These are phyloP conservation scores for Effrenium voratum DNA, from an alignment of 73 alveolate species.

Conservation along the genomic window DNA sequence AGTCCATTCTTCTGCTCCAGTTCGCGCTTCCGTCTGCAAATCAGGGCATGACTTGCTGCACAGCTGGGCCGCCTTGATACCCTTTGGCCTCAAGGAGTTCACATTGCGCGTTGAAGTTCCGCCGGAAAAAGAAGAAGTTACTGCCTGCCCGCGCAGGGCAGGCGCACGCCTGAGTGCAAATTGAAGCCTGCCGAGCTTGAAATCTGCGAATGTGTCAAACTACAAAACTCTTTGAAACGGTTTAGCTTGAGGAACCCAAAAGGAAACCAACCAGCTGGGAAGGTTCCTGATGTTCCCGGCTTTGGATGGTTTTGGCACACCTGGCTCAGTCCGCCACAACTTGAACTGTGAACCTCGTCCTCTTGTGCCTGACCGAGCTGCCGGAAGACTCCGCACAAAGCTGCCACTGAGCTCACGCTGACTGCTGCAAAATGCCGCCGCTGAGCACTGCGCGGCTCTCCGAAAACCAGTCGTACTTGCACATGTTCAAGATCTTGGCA, in stretches of 20 bases:
- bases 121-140: neutral
- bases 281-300: too few relatives aligned
- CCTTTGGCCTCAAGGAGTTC: neutral
- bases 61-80: neutral
- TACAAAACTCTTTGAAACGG: too few relatives aligned
- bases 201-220: too few relatives aligned
- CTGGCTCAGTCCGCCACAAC: neutral
- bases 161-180: too few relatives aligned
- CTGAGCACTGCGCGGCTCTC: neutral
- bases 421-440: neutral
- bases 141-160: neutral
- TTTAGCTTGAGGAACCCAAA: too few relatives aligned
- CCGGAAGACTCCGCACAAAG: neutral
- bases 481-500: constrained; percentile 50
- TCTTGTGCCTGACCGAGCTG: neutral
- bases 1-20: neutral
- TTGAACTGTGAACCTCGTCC: neutral
- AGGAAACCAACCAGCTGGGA: too few relatives aligned
- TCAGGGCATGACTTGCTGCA: neutral
- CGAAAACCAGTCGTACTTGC: constrained; percentile 88
- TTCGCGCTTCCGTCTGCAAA: neutral
- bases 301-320: neutral
- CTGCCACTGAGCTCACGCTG: neutral
- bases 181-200: too few relatives aligned
- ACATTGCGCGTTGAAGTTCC: neutral